Conservation (phyloP, 2,329 filamentous ascomycete genomes). For the Talaromyces islandicus region DNA sequence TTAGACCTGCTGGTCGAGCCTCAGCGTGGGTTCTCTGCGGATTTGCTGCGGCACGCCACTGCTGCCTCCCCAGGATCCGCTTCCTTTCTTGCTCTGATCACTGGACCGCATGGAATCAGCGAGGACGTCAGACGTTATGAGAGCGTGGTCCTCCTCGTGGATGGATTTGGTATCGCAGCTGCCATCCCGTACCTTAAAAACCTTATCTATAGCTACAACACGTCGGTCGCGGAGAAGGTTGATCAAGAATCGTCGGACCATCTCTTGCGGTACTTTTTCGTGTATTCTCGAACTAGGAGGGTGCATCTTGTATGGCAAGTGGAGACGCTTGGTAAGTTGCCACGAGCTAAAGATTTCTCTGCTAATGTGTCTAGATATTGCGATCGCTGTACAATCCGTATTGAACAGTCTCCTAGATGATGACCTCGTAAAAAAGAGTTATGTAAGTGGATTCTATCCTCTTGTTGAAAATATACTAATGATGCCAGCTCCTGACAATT, state of each 20-base stretch:
- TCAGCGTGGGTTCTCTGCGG: conserved; percentile 3
- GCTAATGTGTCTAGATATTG: conserved; percentile 14
- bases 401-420: conserved; percentile 20
- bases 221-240: conserved; percentile 12
- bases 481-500: conserved; percentile 19
- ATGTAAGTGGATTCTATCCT: conserved; percentile 17
- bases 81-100: conserved; percentile 24
- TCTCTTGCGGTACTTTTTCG: no score
- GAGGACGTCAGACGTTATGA: conserved; percentile 23
- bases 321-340: conserved; percentile 15
- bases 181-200: conserved; percentile 30
- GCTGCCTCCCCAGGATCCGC: conserved; percentile 11
- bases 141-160: conserved; percentile 27
- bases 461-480: no score
- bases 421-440: conserved; percentile 19
- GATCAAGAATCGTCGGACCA: no score
- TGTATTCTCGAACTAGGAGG: conserved; percentile 14
- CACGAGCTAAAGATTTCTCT: neutral
- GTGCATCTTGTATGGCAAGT: conserved; percentile 33
- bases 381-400: conserved; percentile 12
- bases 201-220: conserved; percentile 30
- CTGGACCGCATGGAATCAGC: conserved; percentile 25
- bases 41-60: conserved; percentile 23
- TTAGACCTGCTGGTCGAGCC: conserved; percentile 29
- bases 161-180: conserved; percentile 24